A percentile compares a stretch with the other conserved stretches of the same genome.
These are phyloP conservation scores for Cyclotella kingstonii DNA, from an alignment of 108 stramenopile species.

Conservation along the genomic window DNA sequence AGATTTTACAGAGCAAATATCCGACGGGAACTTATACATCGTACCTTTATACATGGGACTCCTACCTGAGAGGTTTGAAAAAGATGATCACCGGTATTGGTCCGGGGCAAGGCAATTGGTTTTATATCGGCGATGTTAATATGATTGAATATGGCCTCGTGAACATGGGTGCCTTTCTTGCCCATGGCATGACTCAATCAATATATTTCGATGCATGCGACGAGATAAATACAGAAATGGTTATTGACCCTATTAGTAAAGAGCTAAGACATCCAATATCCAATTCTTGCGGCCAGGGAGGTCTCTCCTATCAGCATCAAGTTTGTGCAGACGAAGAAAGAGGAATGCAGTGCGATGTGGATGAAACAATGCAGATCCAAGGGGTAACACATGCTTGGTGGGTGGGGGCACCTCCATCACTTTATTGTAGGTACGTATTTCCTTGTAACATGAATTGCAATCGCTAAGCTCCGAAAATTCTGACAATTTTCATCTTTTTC, in stretches of 20 bases:
- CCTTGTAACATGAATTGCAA: too few species aligned
- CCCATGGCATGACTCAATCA: constrained; percentile 41
- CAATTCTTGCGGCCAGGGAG: constrained; percentile 47
- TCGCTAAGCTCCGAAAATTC: too few species aligned
- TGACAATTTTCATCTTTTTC: too few species aligned
- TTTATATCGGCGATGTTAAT: neutral
- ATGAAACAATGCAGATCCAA: constrained; percentile 34
- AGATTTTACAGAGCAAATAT: too few species aligned
- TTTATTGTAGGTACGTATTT: constrained; percentile 32
- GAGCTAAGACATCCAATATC: constrained; percentile 40
- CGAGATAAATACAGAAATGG: constrained; percentile 39
- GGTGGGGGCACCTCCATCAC: constrained; percentile 38
- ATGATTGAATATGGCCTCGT: constrained; percentile 17
- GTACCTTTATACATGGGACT: too few species aligned
- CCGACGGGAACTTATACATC: too few species aligned
- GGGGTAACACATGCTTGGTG: constrained; percentile 25
- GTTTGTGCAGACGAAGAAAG: constrained; percentile 31
- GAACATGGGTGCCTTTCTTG: constrained; percentile 39
- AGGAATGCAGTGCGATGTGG: constrained; percentile 35
- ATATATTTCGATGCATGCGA: constrained; percentile 50
- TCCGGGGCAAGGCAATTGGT: constrained; percentile 8
- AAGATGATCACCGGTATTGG: too few species aligned
- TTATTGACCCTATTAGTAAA: too few species aligned
- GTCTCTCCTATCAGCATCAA: constrained; percentile 42
- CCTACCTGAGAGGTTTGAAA: too few species aligned